Percentiles rank a stretch among this genome's conserved stretches.
phyloP scores from a whole-genome alignment of 1,284 basidiomycete species.

The Leccinum angustisporum region DNA sequence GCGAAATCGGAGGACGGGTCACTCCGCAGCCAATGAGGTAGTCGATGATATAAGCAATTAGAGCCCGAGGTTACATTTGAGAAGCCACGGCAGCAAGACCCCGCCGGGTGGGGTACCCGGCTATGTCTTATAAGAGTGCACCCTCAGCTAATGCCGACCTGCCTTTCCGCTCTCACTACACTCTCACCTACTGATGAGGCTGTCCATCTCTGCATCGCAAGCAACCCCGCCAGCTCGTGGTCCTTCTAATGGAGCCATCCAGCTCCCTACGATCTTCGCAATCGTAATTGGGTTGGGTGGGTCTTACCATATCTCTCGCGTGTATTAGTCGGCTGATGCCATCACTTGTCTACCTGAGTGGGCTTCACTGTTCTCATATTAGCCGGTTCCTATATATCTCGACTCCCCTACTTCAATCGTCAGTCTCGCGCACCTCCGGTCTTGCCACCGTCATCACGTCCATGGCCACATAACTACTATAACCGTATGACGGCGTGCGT shows the following conservation, averaged over 20 bases:
- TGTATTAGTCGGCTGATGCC: not conserved
- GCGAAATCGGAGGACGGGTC: no score
- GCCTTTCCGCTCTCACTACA: not conserved
- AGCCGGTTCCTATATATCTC: slow-evolving; percentile 4
- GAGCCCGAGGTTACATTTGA: no score
- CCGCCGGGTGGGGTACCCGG: not conserved
- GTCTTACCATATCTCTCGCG: not conserved
- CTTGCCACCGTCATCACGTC: not conserved
- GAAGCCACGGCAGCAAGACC: not conserved
- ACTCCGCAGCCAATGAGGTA: no score
- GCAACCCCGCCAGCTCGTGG: not conserved
- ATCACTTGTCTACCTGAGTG: slow-evolving; percentile 6
- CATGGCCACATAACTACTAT: not conserved
- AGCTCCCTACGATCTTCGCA: slow-evolving; percentile 10
- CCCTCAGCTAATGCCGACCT: no score
- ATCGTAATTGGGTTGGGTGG: slow-evolving; percentile 21
- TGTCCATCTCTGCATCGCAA: not conserved
- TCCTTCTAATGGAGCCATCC: slow-evolving; percentile 2
- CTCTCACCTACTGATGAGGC: not conserved
- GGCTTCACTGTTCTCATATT: slow-evolving; percentile 16
- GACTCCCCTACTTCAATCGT: not conserved
- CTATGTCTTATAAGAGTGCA: slow-evolving; percentile 2
- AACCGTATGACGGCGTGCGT: not conserved
- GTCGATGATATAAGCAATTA: no score
- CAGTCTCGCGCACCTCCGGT: not conserved